Conservation (phyloP, 805 yeast genomes). For the Candida sakaeoensis region DNA sequence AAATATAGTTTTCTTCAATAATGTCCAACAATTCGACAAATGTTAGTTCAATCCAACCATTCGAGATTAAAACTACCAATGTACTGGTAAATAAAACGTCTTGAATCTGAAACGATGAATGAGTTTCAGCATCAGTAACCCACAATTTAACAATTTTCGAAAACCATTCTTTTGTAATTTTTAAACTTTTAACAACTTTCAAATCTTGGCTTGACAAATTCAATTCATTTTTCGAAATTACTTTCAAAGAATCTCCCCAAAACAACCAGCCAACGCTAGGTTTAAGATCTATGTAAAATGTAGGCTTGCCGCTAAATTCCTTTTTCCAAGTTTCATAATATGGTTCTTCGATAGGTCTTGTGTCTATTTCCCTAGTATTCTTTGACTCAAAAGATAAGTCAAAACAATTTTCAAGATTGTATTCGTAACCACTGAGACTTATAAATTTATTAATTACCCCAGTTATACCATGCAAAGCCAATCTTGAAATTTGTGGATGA, state of each 20-base stretch:
- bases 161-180: conserved; percentile 63
- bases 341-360: conserved; percentile 30
- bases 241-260: conserved; percentile 61
- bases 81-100: conserved; percentile 57
- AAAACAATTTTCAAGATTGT: conserved; percentile 44
- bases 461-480: conserved; percentile 58
- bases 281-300: conserved; percentile 55
- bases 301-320: conserved; percentile 51
- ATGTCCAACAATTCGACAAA: conserved; percentile 52
- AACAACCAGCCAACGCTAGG: conserved; percentile 65
- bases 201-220: conserved; percentile 42
- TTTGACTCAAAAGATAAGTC: conserved; percentile 31
- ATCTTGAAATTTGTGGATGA: conserved; percentile 64
- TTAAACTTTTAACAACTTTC: conserved; percentile 38
- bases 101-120: conserved; percentile 60
- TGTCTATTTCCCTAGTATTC: conserved; percentile 41
- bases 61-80: conserved; percentile 46
- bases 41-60: conserved; percentile 38
- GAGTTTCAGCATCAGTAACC: conserved; percentile 65
- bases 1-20: conserved; percentile 48
- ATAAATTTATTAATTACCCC: conserved; percentile 47
- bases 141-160: conserved; percentile 45
- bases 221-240: conserved; percentile 32
- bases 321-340: conserved; percentile 41
- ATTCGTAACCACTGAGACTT: conserved; percentile 41